Evolutionary conservation across 441 rosid genomes (phyloP).

Genomic region (Isatis lusitanica): DNA sequence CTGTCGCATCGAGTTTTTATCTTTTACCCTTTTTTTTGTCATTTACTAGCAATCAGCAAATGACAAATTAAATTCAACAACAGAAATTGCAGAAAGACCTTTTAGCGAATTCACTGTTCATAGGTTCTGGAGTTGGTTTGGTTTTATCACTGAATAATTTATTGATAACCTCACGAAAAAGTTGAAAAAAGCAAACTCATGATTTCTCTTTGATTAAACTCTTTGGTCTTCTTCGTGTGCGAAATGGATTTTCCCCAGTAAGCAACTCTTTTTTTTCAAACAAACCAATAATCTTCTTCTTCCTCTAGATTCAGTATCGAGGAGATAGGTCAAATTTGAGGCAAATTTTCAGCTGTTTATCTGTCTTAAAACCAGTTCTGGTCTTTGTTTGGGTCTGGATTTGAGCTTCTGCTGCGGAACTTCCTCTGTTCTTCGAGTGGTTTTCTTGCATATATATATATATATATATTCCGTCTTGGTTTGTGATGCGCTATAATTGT

Average conservation of each 20-base stretch:
- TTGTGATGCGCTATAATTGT: conserved; percentile 61
- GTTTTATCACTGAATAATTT: conserved; percentile 6
- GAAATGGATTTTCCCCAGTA: neutral
- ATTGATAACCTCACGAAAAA: conserved; percentile 29
- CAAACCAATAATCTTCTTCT: neutral
- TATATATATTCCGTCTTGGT: neutral
- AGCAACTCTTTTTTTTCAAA: neutral
- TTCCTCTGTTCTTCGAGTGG: conserved; percentile 18
- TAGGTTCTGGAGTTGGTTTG: conserved; percentile 8
- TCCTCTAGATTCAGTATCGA: conserved; percentile 6
- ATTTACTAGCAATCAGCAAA: neutral
- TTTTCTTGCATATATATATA: neutral
- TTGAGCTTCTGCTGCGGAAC: neutral
- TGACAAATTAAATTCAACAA: neutral
- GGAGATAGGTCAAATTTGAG: conserved; percentile 5
- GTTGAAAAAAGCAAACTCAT: conserved; percentile 17
- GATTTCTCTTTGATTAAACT: conserved; percentile 19
- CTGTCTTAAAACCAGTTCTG: conserved; percentile 8
- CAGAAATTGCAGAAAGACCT: neutral
- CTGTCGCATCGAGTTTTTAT: conserved; percentile 9
- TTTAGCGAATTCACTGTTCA: conserved; percentile 22
- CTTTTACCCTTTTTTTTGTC: neutral
- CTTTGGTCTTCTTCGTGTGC: neutral
- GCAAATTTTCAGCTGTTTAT: neutral
- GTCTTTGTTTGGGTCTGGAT: neutral